phyloP scores from a whole-genome alignment of 768 basidiomycete species.

The Agrocybe pediades region DNA sequence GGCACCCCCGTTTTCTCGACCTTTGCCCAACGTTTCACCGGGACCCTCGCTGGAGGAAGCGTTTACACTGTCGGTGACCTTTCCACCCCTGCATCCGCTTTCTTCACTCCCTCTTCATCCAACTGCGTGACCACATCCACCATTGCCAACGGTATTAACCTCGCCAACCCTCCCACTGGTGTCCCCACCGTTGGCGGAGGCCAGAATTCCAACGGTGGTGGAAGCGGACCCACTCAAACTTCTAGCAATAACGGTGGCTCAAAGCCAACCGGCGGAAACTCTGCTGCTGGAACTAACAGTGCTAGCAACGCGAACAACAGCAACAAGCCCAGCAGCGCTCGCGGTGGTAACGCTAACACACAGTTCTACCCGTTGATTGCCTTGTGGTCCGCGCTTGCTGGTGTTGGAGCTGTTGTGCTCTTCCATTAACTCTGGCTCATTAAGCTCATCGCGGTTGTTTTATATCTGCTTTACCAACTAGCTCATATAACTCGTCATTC shows the following conservation, averaged over 20 bases:
- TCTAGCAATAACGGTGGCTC: neutral
- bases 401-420: slow-evolving; percentile 15
- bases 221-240: neutral
- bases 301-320: slow-evolving; percentile 4
- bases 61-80: slow-evolving; percentile 43
- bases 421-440: slow-evolving; percentile 16
- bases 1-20: slow-evolving; percentile 42
- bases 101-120: slow-evolving; percentile 38
- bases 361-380: slow-evolving; percentile 12
- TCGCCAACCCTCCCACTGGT: slow-evolving; percentile 28
- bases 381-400: slow-evolving; percentile 15
- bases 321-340: slow-evolving; percentile 7
- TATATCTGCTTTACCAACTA: no score
- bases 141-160: slow-evolving; percentile 38
- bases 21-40: slow-evolving; percentile 46
- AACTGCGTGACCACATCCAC: slow-evolving; percentile 40
- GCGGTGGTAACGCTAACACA: slow-evolving; percentile 9
- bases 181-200: slow-evolving; percentile 9
- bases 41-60: slow-evolving; percentile 29
- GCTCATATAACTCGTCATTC: no score
- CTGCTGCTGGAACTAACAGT: slow-evolving; percentile 10
- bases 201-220: neutral
- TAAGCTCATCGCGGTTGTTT: no score
- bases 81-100: slow-evolving; percentile 35
- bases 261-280: neutral